Base-by-base conservation (phyloP, 768 basidiomycete species). In the Phanerodontia chrysosporium region DNA sequence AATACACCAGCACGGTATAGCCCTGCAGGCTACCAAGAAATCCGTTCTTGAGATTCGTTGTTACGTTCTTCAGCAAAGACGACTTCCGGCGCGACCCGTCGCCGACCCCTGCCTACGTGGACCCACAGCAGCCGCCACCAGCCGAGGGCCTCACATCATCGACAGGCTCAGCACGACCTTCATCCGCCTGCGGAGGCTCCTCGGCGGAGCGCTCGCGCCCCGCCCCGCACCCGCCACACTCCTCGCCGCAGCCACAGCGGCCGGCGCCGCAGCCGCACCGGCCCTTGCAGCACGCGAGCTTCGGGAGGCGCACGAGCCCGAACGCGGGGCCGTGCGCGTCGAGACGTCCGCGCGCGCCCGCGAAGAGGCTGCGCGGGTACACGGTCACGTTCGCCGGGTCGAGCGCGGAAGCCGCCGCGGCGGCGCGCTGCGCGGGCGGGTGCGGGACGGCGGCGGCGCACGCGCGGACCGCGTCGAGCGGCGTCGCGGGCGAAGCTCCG, bases 361-460 rank as follows among this genome's bases (percentile, higher is more conserved):
- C 64, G 44, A 79, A 71, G 45, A 81, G 63, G 12, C 67, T 66
- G 16, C 21, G 52, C 1, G 81, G 79, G 62, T 80, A 81, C 0
- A 80, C 71, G 32, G 70, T 78, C 25, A 81, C 67, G 62, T 86
- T 78, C 69, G 76, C 78, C 0, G 81, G 80, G 69, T 87, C 82
- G 49, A 85, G 66, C 14, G 66, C 64, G 44, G 85, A 66, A 14
- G 66, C 65, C 30, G 73, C 61, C 2, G 73, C 75, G 18, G 68
- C 64, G 51, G 74, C 68, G 64, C 70, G 75, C 6, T 84, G 82
- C 1, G 83, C 82, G 13, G 73, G 72, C 24, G 87, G 87, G 2
- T 85, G 84, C n/a, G 88, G 88, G n/a, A 88, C 77, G n/a, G 88
- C 85, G 4, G 84, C 72, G 2, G 85, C 86, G 28, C 79, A 78